Base-by-base conservation (phyloP, 257 asterid species). In the Lavandula angustifolia region DNA sequence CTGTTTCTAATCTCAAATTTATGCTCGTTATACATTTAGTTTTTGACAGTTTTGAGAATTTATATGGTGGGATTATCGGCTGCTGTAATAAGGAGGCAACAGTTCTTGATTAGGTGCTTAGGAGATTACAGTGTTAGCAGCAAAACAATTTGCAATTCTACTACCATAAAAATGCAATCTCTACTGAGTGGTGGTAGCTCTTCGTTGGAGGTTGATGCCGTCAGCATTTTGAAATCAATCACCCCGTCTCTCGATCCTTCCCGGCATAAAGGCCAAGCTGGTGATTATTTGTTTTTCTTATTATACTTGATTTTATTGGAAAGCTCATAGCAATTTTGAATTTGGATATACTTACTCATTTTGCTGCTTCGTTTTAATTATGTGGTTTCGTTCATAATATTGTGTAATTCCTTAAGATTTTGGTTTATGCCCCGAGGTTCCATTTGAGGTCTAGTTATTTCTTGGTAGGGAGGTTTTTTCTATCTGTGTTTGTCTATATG, bases 261-360 rank as follows among this genome's bases (percentile, higher is more conserved):
- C 35, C 84, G 71, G 79, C 92, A 92, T 79, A 92, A 89, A 80
- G 97, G 97, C 83, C 97, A 92, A 82, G 99, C 99, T 78, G 99
- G 99, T 92, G 60, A 78, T 71, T 47, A 43, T n/a, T 61, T 22
- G 50, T 52, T 7, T 29, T 69, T n/a, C 42, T 37, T 9, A 3
- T 12, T 35, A 17, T 33, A 12, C 4, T 50, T 18, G 29, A 35
- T 7, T 53, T 60, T 35, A 0, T 37, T 22, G 4, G 14, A 8
- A 54, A 47, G 16, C 72, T 52, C 59, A 7, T 54, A 32, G 31
- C 32, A 22, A 56, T 46, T 33, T 46, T 60, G 27, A 3, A 35
- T 52, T 61, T 38, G 11, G 12, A 9, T 34, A 16, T 58, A 0
- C 60, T 12, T 5, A 5, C 9, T 54, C 38, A 9, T 6, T 35